These are phyloP conservation scores for Cryptococcus sp. DNA, from an alignment of 1,284 basidiomycete genomes.

Conservation along the genomic window DNA sequence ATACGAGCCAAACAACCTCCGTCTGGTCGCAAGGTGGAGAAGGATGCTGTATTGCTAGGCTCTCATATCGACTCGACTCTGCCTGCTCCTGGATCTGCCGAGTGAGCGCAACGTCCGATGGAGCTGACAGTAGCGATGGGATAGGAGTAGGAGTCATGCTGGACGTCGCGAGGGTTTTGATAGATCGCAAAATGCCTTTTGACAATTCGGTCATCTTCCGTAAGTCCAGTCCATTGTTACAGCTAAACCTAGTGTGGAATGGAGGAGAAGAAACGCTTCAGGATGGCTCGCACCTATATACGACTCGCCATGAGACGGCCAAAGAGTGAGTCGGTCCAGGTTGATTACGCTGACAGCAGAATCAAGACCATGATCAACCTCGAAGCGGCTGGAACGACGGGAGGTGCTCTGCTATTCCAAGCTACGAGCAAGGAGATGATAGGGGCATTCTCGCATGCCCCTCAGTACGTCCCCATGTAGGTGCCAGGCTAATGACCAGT, in stretches of 20 bases:
- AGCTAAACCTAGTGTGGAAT: conserved; percentile 69
- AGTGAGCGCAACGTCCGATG: conserved; percentile 44
- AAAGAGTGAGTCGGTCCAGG: conserved; percentile 56
- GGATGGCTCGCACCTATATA: conserved; percentile 88
- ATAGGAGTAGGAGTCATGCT: conserved; percentile 86
- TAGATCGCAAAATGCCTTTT: conserved; percentile 65
- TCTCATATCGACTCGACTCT: conserved; percentile 73
- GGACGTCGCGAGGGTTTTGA: conserved; percentile 75
- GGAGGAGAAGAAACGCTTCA: conserved; percentile 81
- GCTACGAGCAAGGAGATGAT: conserved; percentile 94
- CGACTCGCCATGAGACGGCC: conserved; percentile 74
- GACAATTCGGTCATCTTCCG: conserved; percentile 78
- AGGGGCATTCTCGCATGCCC: conserved; percentile 77
- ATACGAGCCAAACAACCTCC: conserved; percentile 54
- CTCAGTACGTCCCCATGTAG: conserved; percentile 50
- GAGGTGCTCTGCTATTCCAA: conserved; percentile 89
- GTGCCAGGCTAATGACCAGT: conserved; percentile 42
- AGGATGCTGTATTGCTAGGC: conserved; percentile 80
- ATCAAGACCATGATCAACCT: conserved; percentile 60
- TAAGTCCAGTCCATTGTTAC: conserved; percentile 48
- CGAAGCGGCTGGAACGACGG: conserved; percentile 86
- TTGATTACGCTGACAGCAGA: not conserved
- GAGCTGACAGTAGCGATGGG: conserved; percentile 55
- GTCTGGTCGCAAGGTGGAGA: conserved; percentile 59
- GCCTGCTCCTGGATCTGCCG: conserved; percentile 71